Base-by-base conservation (phyloP, 2,329 filamentous ascomycete species). In the Venturia pyrina region DNA sequence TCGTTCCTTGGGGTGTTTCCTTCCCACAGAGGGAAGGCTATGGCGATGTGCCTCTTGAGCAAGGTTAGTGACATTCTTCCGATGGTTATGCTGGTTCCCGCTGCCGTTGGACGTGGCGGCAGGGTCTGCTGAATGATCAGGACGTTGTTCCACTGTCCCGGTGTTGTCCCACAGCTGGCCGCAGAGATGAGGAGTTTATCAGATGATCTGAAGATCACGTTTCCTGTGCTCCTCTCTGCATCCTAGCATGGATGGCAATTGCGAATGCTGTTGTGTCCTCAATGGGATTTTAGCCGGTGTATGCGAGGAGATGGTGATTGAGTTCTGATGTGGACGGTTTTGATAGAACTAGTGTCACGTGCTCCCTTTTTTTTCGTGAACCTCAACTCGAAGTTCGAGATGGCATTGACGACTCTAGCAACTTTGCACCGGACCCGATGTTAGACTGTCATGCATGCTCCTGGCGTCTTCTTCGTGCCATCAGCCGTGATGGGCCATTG, bases 381-480 rank as follows among this genome's bases (percentile, higher is more conserved):
- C 21, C 11, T 4, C 28, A 28, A 28, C 28, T 28, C 21, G 15
- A 48, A 53, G 48, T 53, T 28, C 48, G 24, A 21, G 1, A 53
- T 53, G 48, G 48, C 8, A 28, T 4, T 28, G 21, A 15, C 24
- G 13, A 24, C 8, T 15, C 21, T 40, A 62, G 15, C 60, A 40
- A 41, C 60, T 19, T 43, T 62, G 13, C 37, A 15, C 40, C 32
- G 32, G 66, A 67, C 65, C 67, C 69, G 64, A 81, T 81, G 79
- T 74, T 80, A 67, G 77, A 76, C 63, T 81, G 79, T 69, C 76
- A 74, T 68, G 74, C 76, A 68, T 80, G 78, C 71, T 73, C 78
- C 62, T 72, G 75, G 71, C 78, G 77, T 73, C 76, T 74, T 69
- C 72, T 79, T 62, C 76, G 77, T 59, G 76, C 78, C 61, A 72